A percentile compares a stretch with the other conserved stretches of the same genome.
Conservation (phyloP, 2,329 filamentous ascomycete species). For the Dothidotthia symphoricarpi region DNA sequence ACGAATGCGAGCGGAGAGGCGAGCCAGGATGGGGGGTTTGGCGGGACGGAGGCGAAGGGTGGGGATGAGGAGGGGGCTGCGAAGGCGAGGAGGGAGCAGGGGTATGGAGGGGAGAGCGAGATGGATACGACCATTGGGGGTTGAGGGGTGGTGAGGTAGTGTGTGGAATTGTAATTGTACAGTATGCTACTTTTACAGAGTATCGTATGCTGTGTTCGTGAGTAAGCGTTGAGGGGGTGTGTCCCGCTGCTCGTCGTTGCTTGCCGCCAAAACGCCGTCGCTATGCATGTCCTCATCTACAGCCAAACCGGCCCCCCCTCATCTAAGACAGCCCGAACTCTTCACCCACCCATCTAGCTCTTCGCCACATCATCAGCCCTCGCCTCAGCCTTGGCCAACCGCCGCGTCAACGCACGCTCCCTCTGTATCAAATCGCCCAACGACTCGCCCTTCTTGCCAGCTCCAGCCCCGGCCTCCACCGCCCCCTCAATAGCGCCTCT, state of each 20-base stretch:
- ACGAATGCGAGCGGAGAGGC: slow-evolving; percentile 44
- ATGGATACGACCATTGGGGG: slow-evolving; percentile 53
- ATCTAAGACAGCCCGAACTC: no score
- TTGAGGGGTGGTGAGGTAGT: slow-evolving; percentile 21
- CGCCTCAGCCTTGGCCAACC: slow-evolving; percentile 29
- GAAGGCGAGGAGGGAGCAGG: slow-evolving; percentile 51
- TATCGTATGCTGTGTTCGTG: no score
- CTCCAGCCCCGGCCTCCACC: slow-evolving; percentile 17
- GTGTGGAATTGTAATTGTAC: no score
- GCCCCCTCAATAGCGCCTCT: slow-evolving; percentile 9
- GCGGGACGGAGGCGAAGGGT: slow-evolving; percentile 42
- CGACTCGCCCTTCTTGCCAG: slow-evolving; percentile 22
- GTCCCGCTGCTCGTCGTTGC: no score
- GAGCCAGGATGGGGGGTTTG: slow-evolving; percentile 45
- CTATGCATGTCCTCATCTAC: slow-evolving; percentile 28
- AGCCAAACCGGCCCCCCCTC: no score
- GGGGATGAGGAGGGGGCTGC: slow-evolving; percentile 40
- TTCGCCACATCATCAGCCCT: slow-evolving; percentile 21
- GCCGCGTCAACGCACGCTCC: slow-evolving; percentile 27
- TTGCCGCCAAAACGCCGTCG: slow-evolving; percentile 24
- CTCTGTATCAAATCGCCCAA: slow-evolving; percentile 28
- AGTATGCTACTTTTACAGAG: no score
- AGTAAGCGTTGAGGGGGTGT: no score
- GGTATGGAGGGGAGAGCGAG: slow-evolving; percentile 52
- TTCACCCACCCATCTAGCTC: slow-evolving; percentile 1